phyloP scores from a whole-genome alignment of 2,329 filamentous ascomycete species.

The Trichoderma lentiforme region DNA sequence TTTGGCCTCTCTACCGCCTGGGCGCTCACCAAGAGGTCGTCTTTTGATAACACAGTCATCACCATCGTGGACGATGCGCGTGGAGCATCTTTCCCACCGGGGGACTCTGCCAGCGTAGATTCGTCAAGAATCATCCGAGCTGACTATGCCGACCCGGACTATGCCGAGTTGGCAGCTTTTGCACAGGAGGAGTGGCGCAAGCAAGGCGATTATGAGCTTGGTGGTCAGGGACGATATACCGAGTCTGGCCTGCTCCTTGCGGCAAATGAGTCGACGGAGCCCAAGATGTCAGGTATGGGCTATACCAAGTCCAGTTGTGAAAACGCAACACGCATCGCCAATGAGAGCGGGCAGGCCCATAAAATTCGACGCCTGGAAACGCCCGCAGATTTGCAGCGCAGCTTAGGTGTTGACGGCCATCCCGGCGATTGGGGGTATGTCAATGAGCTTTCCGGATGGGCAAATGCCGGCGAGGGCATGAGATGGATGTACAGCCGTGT shows the following conservation, averaged over 20 bases:
- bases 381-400: conserved; percentile 41
- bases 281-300: conserved; percentile 46
- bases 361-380: conserved; percentile 46
- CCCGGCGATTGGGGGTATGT: conserved; percentile 68
- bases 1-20: conserved; percentile 63
- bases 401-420: conserved; percentile 46
- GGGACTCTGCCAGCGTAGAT: conserved; percentile 60
- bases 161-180: conserved; percentile 67
- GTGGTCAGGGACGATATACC: conserved; percentile 63
- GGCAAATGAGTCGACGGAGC: conserved; percentile 43
- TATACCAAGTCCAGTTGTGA: conserved; percentile 60
- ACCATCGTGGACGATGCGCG: conserved; percentile 57
- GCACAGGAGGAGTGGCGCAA: conserved; percentile 70
- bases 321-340: conserved; percentile 55
- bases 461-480: conserved; percentile 71
- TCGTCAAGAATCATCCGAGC: conserved; percentile 61
- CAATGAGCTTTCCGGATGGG: conserved; percentile 76
- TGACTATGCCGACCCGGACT: conserved; percentile 79
- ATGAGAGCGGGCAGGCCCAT: conserved; percentile 36
- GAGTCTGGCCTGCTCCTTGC: conserved; percentile 68
- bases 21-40: conserved; percentile 61
- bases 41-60: conserved; percentile 52
- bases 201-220: conserved; percentile 52
- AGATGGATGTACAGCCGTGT: conserved; percentile 56
- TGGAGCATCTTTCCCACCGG: conserved; percentile 53